Percentiles rank a stretch among this genome's conserved stretches.
These are phyloP conservation scores for Balakata baccata DNA, from an alignment of 345 rosid genomes.

Conservation along the genomic window DNA sequence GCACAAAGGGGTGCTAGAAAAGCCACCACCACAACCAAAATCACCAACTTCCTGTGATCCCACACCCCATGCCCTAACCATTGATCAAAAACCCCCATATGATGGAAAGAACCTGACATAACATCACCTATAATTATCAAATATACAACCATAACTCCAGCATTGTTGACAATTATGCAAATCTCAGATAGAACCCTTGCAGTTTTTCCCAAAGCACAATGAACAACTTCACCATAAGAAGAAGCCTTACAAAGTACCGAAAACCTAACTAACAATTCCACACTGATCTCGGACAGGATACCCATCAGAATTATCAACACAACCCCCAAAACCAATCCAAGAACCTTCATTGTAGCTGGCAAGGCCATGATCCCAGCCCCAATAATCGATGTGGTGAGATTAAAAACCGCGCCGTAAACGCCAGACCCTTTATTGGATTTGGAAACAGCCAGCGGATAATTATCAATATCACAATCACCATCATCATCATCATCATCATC, in stretches of 20 bases:
- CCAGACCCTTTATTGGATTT: constrained; percentile 50
- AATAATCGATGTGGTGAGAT: constrained; percentile 78
- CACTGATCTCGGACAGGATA: constrained; percentile 75
- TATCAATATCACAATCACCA: constrained; percentile 39
- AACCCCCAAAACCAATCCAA: constrained; percentile 67
- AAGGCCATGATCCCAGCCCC: constrained; percentile 99
- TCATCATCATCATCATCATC: constrained; percentile 20
- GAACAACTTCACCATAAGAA: constrained; percentile 86
- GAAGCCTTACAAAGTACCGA: constrained; percentile 64
- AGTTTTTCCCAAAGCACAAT: constrained; percentile 69
- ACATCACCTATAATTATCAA: constrained; percentile 93
- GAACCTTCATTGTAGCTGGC: constrained; percentile 95
- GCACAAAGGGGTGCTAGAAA: constrained; percentile 86
- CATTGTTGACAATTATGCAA: constrained; percentile 88
- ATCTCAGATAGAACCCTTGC: constrained; percentile 79
- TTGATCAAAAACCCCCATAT: constrained; percentile 88
- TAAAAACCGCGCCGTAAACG: constrained; percentile 78
- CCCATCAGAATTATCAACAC: constrained; percentile 74
- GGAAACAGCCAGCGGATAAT: constrained; percentile 30
- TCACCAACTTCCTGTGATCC: constrained; percentile 83
- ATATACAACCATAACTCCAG: constrained; percentile 86
- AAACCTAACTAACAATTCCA: constrained; percentile 70
- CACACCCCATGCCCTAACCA: constrained; percentile 89
- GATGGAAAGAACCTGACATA: constrained; percentile 80
- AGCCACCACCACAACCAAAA: constrained; percentile 63